phyloP scores from a whole-genome alignment of 345 rosid genomes.

The Corchorus capsularis region DNA sequence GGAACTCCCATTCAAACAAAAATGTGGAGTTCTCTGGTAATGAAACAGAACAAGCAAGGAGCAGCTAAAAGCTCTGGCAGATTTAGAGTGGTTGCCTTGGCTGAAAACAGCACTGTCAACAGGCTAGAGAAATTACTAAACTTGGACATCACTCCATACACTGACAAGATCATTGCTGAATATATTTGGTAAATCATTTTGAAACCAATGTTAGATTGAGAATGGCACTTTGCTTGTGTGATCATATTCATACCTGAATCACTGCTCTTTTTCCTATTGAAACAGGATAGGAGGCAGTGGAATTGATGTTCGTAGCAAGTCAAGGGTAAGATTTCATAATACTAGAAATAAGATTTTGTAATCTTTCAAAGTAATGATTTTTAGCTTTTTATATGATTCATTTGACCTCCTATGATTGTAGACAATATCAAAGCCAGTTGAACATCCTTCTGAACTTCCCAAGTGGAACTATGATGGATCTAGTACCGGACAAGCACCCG shows the following conservation, averaged over 20 bases:
- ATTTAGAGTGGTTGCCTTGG: constrained; percentile 63
- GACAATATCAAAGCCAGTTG: constrained; percentile 85
- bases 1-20: constrained; percentile 51
- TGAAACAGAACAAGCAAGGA: constrained; percentile 72
- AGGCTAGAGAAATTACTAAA: constrained; percentile 78
- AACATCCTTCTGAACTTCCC: constrained; percentile 94
- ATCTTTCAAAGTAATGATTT: neutral
- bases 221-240: neutral
- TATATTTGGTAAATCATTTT: constrained; percentile 75
- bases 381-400: constrained; percentile 18
- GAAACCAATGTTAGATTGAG: constrained; percentile 6
- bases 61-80: constrained; percentile 42
- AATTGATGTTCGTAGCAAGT: constrained; percentile 88
- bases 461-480: constrained; percentile 99
- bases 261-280: constrained; percentile 15
- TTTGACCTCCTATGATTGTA: constrained; percentile 26
- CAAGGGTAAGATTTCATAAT: constrained; percentile 59
- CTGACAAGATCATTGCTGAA: constrained; percentile 89
- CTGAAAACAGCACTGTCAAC: constrained; percentile 68
- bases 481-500: constrained; percentile 97
- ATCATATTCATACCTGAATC: neutral
- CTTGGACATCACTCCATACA: constrained; percentile 77
- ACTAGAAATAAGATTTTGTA: constrained; percentile 10
- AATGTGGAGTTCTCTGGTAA: constrained; percentile 62
- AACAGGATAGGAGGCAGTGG: constrained; percentile 96